Conservation (phyloP, 139 green algal species). For the Astrephomene gubernaculifera region DNA sequence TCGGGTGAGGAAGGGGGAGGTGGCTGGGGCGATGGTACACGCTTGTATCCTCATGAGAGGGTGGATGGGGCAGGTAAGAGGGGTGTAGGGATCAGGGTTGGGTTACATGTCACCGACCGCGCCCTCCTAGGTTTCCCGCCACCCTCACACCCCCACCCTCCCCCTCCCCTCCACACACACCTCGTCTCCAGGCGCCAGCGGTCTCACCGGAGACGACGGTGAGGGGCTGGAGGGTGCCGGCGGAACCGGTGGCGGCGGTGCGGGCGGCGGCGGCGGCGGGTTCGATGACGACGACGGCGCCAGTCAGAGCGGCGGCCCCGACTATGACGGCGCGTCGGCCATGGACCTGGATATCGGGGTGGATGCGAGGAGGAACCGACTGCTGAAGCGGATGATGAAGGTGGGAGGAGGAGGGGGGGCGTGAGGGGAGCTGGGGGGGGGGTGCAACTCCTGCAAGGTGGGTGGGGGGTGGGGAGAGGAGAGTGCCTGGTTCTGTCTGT, state of each 20-base stretch:
- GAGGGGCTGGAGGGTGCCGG: background rate
- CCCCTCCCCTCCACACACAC: too few relatives aligned
- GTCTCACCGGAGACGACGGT: too few relatives aligned
- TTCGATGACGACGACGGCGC: background rate
- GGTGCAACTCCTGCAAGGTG: too few relatives aligned
- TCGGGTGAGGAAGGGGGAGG: too few relatives aligned
- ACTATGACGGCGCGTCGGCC: background rate
- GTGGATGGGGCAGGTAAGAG: too few relatives aligned
- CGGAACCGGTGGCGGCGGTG: background rate
- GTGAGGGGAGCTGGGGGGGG: background rate
- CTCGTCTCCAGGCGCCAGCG: too few relatives aligned
- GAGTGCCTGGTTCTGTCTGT: background rate
- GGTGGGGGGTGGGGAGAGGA: too few relatives aligned
- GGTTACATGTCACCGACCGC: too few relatives aligned
- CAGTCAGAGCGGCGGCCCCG: background rate
- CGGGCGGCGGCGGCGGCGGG: background rate
- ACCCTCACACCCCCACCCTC: background rate
- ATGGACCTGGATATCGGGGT: background rate
- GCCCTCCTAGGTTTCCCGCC: too few relatives aligned
- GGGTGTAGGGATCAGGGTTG: too few relatives aligned
- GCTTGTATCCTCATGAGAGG: too few relatives aligned
- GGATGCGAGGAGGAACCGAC: slow-evolving; percentile 1
- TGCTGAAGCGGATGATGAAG: slow-evolving; percentile 24
- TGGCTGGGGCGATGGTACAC: background rate
- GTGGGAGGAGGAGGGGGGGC: background rate